Evolutionary conservation across 2,329 filamentous ascomycete genomes (phyloP).

Genomic region (Beauveria medogensis): DNA sequence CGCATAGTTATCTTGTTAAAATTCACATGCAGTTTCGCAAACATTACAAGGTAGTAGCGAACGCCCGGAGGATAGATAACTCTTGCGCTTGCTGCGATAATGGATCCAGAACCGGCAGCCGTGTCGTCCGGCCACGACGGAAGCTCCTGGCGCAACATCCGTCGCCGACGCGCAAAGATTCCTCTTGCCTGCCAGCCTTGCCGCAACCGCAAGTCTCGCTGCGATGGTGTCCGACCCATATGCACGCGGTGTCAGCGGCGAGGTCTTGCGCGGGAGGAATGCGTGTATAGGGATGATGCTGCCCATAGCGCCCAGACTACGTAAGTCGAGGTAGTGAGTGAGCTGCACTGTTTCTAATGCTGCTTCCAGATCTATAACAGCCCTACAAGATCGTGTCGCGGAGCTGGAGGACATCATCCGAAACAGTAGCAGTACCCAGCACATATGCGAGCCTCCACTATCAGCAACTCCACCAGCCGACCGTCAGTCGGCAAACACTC

Average conservation of each 20-base stretch:
- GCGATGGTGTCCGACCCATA: neutral
- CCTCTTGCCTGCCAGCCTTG: neutral
- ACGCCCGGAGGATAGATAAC: neutral
- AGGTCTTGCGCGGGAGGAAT: neutral
- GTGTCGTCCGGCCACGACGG: neutral
- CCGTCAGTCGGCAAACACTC: neutral
- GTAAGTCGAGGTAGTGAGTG: neutral
- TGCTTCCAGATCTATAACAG: neutral
- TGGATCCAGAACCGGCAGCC: neutral
- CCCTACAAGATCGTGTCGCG: neutral
- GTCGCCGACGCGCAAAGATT: neutral
- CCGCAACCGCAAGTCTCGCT: neutral
- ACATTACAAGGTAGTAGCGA: neutral
- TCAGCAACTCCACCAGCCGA: neutral
- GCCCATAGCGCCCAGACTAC: neutral
- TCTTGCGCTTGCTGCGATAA: neutral
- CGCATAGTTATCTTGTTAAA: too few species aligned
- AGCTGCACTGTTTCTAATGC: neutral
- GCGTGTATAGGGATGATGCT: neutral
- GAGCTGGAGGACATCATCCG: neutral
- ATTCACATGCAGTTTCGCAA: too few species aligned
- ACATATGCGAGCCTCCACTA: neutral
- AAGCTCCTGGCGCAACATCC: neutral
- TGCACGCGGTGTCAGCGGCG: neutral
- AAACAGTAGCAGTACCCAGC: neutral